Base-by-base conservation (phyloP, 768 basidiomycete genomes). In the Panus rudis region DNA sequence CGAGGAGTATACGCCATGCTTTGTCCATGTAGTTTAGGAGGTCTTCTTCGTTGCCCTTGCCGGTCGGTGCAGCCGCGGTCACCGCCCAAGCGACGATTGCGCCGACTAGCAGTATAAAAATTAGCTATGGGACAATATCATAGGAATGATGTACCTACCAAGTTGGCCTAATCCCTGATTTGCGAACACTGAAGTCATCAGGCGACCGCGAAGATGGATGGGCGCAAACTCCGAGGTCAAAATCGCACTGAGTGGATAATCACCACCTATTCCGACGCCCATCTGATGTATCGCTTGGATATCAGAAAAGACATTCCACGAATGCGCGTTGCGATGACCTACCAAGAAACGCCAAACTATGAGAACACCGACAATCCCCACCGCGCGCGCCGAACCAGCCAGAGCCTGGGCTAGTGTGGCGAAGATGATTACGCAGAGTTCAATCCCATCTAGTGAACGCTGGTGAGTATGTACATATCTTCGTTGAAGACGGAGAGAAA, bases 101-200 rank as follows among this genome's bases (percentile, higher is more conserved):
- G 37, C 87, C 81, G 41, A 71, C 79, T 81, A 3, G 16, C 6
- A 35, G n/a, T 16, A 13, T 20, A 23, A 3, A 20, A 7, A 12
- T 19, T 3, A 17, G 19, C 6, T 19, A 19, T 34, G 16, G 27
- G 27, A 28, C 6, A 12, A n/a, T 2, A 13, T 17, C 3, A 17
- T 17, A 35, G 19, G 26, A 27, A 27, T 13, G 2, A 10, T 7
- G 42, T 6, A 67, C 73, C 50, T 48, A 83, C 84, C 52, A 51
- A 91, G 76, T 62, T 91, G 81, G 38, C 91, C 91, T 83, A 85
- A 93, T 19, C 91, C 91, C 51, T 93, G 91, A 39, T 73, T 64
- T 0, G 91, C 81, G 50, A 92, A 93, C 0, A 92, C 88, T 6
- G 84, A 86, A 1, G 84, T 82, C 88, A 94, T 92, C 63, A 94